These are phyloP conservation scores for Claviceps sp. DNA, from an alignment of 2,329 filamentous ascomycete species.

Conservation along the genomic window DNA sequence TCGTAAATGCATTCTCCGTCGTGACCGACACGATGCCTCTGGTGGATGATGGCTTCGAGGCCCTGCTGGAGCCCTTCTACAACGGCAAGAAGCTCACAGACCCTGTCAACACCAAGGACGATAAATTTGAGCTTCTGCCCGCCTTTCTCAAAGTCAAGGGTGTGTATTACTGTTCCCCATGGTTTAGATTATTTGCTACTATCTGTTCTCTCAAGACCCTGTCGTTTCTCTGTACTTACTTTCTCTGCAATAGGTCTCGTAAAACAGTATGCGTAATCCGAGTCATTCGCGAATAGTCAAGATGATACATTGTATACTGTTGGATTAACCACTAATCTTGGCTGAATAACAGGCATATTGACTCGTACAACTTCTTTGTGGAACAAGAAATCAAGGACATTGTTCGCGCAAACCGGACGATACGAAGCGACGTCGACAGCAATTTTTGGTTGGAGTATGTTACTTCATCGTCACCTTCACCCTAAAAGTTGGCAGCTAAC, in stretches of 20 bases:
- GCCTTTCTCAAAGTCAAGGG: constrained; percentile 98
- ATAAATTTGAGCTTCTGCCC: constrained; percentile 94
- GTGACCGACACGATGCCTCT: constrained; percentile 31
- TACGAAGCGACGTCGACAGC: constrained; percentile 84
- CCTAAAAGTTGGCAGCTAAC: not conserved
- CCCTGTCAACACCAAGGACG: constrained; percentile 52
- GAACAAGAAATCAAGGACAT: constrained; percentile 96
- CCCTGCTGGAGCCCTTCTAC: constrained; percentile 53
- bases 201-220: not conserved
- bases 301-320: not conserved
- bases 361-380: constrained; percentile 98
- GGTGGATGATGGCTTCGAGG: constrained; percentile 51
- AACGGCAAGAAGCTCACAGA: constrained; percentile 55
- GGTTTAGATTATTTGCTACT: not conserved
- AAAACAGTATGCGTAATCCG: constrained; percentile 51
- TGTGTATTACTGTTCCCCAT: constrained; percentile 15
- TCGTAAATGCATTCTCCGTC: constrained; percentile 14
- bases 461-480: constrained; percentile 8
- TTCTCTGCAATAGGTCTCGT: constrained; percentile 46
- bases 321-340: constrained; percentile 6
- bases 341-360: constrained; percentile 51
- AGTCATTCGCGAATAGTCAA: not conserved
- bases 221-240: not conserved
- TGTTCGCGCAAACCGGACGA: constrained; percentile 75
- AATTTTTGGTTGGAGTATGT: constrained; percentile 72